Percentiles rank a stretch among this genome's conserved stretches.
phyloP scores from a whole-genome alignment of 768 basidiomycete genomes.

The Mrakia gelida region DNA sequence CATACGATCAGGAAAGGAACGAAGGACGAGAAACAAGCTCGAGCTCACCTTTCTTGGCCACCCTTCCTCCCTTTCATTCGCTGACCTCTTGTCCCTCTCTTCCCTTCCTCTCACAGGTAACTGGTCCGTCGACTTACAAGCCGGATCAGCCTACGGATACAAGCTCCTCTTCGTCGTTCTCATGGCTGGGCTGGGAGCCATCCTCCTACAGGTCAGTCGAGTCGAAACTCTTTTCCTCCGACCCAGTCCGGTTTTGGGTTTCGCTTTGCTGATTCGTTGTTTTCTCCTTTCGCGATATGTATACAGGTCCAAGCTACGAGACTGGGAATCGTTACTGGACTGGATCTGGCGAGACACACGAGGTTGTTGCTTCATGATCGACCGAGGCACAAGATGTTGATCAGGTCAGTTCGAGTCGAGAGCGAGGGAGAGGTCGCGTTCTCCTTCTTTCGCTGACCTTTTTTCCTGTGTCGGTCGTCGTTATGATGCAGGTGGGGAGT shows the following conservation, averaged over 20 bases:
- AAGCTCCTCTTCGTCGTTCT: constrained; percentile 79
- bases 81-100: not conserved
- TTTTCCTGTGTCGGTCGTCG: constrained; percentile 30
- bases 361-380: constrained; percentile 63
- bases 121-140: constrained; percentile 85
- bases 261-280: not conserved
- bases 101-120: constrained; percentile 55
- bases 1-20: not conserved
- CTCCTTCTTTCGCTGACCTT: not conserved
- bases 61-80: not conserved
- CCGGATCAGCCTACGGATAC: constrained; percentile 78
- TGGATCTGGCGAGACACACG: constrained; percentile 62
- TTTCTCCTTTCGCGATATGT: not conserved
- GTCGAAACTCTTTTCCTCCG: not conserved
- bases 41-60: not conserved
- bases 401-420: constrained; percentile 62
- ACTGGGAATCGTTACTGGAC: constrained; percentile 54
- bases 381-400: constrained; percentile 56
- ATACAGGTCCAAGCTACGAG: constrained; percentile 77
- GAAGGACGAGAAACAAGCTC: not conserved
- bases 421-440: constrained; percentile 34
- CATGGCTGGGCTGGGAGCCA: constrained; percentile 73
- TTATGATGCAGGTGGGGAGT: not conserved
- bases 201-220: constrained; percentile 40
- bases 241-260: too few species aligned